Percentiles rank a stretch among this genome's conserved stretches.
Conservation (phyloP, 202 grass and related monocot genomes). For the Hordeum pubiflorum region DNA sequence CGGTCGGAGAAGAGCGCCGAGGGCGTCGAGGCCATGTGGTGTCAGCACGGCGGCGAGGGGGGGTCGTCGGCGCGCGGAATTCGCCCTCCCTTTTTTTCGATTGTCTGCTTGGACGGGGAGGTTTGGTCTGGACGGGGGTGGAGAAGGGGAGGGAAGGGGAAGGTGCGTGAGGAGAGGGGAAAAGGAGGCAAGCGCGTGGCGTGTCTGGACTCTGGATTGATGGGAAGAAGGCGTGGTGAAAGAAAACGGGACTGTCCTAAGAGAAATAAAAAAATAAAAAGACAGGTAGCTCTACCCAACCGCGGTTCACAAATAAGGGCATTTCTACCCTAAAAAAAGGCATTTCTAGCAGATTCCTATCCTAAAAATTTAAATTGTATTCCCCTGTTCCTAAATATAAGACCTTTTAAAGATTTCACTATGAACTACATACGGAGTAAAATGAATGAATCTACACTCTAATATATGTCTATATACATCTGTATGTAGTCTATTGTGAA, state of each 20-base stretch:
- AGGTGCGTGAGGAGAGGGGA: background rate
- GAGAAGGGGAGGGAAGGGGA: background rate
- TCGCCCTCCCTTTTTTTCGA: background rate
- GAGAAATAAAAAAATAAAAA: too few species aligned
- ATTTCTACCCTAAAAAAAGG: too few species aligned
- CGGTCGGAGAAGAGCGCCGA: background rate
- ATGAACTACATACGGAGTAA: too few species aligned
- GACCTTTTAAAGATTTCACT: too few species aligned
- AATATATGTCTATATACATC: too few species aligned
- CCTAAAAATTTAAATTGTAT: too few species aligned
- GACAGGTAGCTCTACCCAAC: too few species aligned
- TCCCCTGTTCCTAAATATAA: too few species aligned
- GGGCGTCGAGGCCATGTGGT: constrained; percentile 11
- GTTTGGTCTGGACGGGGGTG: background rate
- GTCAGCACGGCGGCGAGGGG: background rate
- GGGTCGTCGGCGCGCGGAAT: constrained; percentile 4
- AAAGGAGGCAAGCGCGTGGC: background rate
- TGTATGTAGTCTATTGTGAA: too few species aligned
- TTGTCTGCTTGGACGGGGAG: background rate
- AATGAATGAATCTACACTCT: too few species aligned
- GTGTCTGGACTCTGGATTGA: background rate
- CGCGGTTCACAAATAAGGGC: too few species aligned
- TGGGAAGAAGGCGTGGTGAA: background rate
- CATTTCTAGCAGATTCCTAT: too few species aligned
- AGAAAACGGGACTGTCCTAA: background rate